Evolutionary conservation across 306 rosid genomes (phyloP), one percentile per base, ranked within the genome.

Genomic region (Rosa rugosa): DNA sequence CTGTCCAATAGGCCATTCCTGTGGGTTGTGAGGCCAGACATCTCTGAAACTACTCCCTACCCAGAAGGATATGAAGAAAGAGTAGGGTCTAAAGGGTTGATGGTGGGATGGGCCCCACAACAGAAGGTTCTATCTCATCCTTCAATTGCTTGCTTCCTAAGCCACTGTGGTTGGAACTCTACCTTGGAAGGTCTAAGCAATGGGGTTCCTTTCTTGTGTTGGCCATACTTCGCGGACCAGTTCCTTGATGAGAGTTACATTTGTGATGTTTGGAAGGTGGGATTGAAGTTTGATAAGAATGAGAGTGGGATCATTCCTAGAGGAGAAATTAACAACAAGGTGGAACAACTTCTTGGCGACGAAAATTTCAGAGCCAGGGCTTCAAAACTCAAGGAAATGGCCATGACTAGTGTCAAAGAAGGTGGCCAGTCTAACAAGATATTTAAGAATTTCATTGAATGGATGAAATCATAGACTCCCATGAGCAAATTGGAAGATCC

Each of bases 141-240:
- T 63, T 49, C 89, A 8, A 75, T 81, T 20, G 81, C 89, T 57
- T 89, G 89, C 34, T 89, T 89, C 57, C 17, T 89, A 27, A 83
- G 85, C 50, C 90, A 89, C 8, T 89, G 89, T 56, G 90, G 90
- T 56, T 89, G 90, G 92, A 89, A 89, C 51, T 89, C 92, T 5
- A 79, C 80, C 1, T 53, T 83, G 0, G 89, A 87, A 68, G 83
- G 86, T 22, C 20, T 82, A 17, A 20, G n/a, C 47, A 27, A 53
- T 79, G 71, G 80, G 1, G 76, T 83, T 3, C 87, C 87, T 69
- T 88, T 85, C 46, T 62, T 88, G 73, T 83, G 84, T 36, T 83
- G 86, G 81, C 84, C 86, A 17, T 71, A 62, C 66, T 80, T 71
- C 25, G 77, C 60, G 3, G 81, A 83, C 6, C 81, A 83, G 46